Evolutionary conservation across 345 rosid species (phyloP), one percentile per base, ranked within the genome.

Genomic region (Hirschfeldia incana): DNA sequence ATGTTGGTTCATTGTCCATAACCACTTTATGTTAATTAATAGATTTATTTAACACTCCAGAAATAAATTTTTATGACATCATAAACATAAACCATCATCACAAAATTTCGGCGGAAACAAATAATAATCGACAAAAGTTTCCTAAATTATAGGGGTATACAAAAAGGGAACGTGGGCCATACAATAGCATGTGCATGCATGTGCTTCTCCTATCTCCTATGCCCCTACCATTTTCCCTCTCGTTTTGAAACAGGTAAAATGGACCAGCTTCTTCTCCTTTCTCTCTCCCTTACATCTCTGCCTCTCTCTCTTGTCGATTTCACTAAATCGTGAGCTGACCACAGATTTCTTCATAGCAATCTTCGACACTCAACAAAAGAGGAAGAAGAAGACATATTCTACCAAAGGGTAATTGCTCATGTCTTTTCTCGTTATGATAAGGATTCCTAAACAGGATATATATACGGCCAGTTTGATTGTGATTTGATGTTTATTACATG

Each of bases 181-280:
- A 62, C 21, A 36, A n/a, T 36, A 79, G 78, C 82, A 79, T 79
- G 82, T 79, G 82, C 78, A 73, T 79, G 82, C 82, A 79, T 79
- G 82, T 79, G 82, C 82, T 79, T 67, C 69, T 65, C 62, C 68
- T 62, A 82, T 60, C 57, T 78, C 74, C 37, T 27, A 27, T 59
- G 79, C 63, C 80, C 74, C 76, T 79, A 78, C 80, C 81, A 67
- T 74, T 82, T 70, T 63, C 72, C 82, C 73, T 69, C 66, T 66
- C 72, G 63, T 69, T 76, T 80, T 53, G 62, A 66, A 27, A 65
- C 76, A 65, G 76, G 65, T 73, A 76, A 46, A 76, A 73, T 73
- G 69, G 74, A 34, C 69, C 70, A 36, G 68, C 77, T 63, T 64
- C 66, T 72, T 49, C 70, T 65, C 62, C 63, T 65, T 29, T 78